These are phyloP conservation scores for Bipolaris gigantea DNA, from an alignment of 2,329 filamentous ascomycete genomes.

Conservation along the genomic window DNA sequence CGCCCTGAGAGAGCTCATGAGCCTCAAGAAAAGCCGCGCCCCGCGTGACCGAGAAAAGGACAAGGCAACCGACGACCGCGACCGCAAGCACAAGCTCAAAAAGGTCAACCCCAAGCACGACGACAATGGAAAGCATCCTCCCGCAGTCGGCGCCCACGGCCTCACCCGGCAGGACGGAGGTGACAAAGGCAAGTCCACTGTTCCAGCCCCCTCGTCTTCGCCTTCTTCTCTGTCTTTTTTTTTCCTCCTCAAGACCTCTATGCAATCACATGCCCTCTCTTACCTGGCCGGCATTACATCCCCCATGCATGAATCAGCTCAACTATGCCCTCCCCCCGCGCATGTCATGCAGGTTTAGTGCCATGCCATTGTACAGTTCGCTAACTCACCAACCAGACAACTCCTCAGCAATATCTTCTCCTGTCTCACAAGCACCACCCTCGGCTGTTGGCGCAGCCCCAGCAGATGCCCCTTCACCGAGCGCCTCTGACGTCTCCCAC, in stretches of 20 bases:
- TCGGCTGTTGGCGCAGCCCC: conserved; percentile 56
- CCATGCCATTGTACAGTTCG: background rate
- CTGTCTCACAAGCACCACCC: conserved; percentile 49
- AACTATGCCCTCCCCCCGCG: background rate
- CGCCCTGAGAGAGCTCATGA: conserved; percentile 70
- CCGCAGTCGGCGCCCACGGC: conserved; percentile 65
- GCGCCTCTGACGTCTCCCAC: conserved; percentile 58
- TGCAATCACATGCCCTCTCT: background rate
- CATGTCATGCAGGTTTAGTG: conserved; percentile 1
- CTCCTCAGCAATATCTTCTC: conserved; percentile 46
- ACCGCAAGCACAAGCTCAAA: conserved; percentile 51
- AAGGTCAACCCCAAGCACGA: conserved; percentile 80
- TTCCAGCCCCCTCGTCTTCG: background rate
- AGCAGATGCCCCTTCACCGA: conserved; percentile 66
- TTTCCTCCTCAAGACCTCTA: no score
- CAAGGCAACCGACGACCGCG: conserved; percentile 49
- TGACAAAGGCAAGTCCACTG: conserved; percentile 54
- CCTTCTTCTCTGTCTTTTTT: background rate
- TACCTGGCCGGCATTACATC: background rate
- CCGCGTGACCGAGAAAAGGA: conserved; percentile 57
- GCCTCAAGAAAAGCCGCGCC: conserved; percentile 63
- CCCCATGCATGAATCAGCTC: background rate
- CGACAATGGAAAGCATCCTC: conserved; percentile 62
- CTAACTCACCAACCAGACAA: conserved; percentile 33
- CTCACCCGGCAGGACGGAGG: conserved; percentile 66